A percentile compares a stretch with the other conserved stretches of the same genome.
phyloP scores from a whole-genome alignment of 2,329 filamentous ascomycete genomes.

The Apiospora koreana region DNA sequence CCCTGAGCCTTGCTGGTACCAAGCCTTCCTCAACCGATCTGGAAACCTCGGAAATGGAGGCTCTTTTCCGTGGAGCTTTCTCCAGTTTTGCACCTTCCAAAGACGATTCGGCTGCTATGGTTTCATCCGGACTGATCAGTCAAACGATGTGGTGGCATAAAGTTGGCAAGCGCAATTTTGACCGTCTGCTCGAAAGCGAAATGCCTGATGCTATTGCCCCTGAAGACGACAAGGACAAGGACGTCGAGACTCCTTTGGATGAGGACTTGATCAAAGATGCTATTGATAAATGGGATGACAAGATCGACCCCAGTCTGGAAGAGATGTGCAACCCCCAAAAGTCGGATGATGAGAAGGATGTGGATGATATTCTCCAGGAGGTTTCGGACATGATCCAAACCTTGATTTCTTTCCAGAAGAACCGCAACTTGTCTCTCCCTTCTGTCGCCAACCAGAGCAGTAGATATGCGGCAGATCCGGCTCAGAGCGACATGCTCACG shows the following conservation, averaged over 20 bases:
- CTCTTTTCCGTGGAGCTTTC: constrained; percentile 74
- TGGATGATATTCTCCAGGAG: constrained; percentile 70
- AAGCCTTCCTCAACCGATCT: constrained; percentile 57
- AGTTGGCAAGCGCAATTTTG: constrained; percentile 64
- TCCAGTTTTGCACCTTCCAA: constrained; percentile 77
- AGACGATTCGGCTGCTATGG: constrained; percentile 71
- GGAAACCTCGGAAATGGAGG: constrained; percentile 69
- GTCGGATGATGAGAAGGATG: constrained; percentile 57
- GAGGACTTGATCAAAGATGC: constrained; percentile 54
- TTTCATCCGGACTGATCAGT: constrained; percentile 67
- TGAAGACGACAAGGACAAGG: constrained; percentile 32
- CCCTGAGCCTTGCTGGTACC: constrained; percentile 64
- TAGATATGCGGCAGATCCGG: constrained; percentile 61
- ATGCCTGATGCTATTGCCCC: constrained; percentile 36
- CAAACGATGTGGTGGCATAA: constrained; percentile 75
- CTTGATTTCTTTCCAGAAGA: constrained; percentile 75
- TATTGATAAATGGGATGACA: constrained; percentile 61
- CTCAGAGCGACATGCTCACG: constrained; percentile 67
- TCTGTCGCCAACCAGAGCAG: constrained; percentile 55
- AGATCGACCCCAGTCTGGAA: constrained; percentile 59
- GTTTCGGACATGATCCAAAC: constrained; percentile 78
- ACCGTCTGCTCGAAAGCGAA: constrained; percentile 61
- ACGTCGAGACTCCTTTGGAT: constrained; percentile 40
- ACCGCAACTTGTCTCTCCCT: constrained; percentile 70
- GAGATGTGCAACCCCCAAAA: constrained; percentile 52